phyloP scores from a whole-genome alignment of 179 eudicot genomes.

The Actinidia chinensis region DNA sequence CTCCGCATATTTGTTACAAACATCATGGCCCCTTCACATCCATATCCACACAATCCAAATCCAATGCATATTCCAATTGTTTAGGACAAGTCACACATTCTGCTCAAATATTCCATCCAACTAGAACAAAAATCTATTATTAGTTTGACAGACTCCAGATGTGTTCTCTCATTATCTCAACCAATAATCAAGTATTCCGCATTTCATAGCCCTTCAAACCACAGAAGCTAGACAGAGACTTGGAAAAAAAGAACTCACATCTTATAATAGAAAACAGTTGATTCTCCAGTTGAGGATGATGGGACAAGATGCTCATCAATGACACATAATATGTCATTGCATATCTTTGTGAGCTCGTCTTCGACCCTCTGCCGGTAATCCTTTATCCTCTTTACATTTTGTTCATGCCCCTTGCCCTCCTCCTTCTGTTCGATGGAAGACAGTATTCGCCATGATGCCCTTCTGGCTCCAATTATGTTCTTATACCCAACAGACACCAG shows the following conservation, averaged over 20 bases:
- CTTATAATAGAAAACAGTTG: slow-evolving; percentile 36
- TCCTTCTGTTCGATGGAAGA: slow-evolving; percentile 37
- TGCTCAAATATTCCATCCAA: slow-evolving; percentile 1
- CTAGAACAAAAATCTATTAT: not conserved
- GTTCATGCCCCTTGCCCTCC: slow-evolving; percentile 28
- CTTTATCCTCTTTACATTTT: slow-evolving; percentile 35
- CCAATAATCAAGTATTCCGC: not conserved
- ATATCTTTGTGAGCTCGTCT: slow-evolving; percentile 30
- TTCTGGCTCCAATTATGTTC: slow-evolving; percentile 36
- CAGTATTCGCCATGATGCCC: slow-evolving; percentile 37
- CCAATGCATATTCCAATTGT: not conserved
- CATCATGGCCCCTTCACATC: too few relatives aligned
- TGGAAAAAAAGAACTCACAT: slow-evolving; percentile 21
- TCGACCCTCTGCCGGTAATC: slow-evolving; percentile 31
- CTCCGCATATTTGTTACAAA: too few relatives aligned
- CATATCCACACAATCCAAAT: too few relatives aligned
- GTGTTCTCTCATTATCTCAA: not conserved
- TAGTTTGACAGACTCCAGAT: not conserved
- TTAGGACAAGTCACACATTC: not conserved
- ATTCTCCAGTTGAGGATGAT: slow-evolving; percentile 36
- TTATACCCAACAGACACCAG: slow-evolving; percentile 35
- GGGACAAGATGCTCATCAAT: slow-evolving; percentile 38
- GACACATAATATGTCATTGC: slow-evolving; percentile 31
- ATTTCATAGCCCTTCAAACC: slow-evolving; percentile 2
- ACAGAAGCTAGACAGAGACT: not conserved